Base-by-base conservation (phyloP, 176 grass and related monocot species). In the Hsuehochloa calcarea region DNA sequence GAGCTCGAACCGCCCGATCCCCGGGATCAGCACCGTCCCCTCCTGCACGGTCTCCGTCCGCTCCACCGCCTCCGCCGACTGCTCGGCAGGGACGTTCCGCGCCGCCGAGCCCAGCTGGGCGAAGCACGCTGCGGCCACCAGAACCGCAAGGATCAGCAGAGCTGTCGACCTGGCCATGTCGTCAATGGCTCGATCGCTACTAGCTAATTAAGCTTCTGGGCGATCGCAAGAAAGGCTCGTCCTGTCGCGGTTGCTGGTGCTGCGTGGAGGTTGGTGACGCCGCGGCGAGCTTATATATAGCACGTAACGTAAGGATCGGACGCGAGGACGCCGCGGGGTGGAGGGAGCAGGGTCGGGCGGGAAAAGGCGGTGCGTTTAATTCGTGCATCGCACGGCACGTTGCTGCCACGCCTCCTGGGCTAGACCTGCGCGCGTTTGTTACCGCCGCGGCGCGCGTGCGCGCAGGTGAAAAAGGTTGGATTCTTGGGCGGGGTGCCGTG, bases 341-440 rank as follows among this genome's bases (percentile, higher is more conserved):
- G 70, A 31, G 13, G 7, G 25, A 35, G 62, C 22, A 40, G 14
- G 9, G 10, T 3, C 25, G 19, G 6, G 40, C 35, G 80, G 23
- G 68, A 87, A 91, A 91, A 70, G 89, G 85, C 89, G 89, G 89
- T 43, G 89, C 85, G 80, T 91, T 91, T 83, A 91, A 84, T 84
- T 91, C 51, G 9, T 3, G 37, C 10, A 46, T 85, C 72, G 22
- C 60, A 54, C 44, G n/a, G 46, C 65, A 40, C 44, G 25, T 29
- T 15, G 8, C 55, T 10, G 51, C 51, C 54, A 58, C 54, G 3
- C 8, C 8, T 3, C 19, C 19, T 20, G 6, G 2, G 17, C 52
- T 56, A 27, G 23, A 45, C 10, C 23, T 13, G 26, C 61, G 60
- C 5, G 26, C 61, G 60, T 2, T 71, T 60, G 66, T 15, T 38